Evolutionary conservation across 192 early-diverging fungal species (phyloP), one percentile per base, ranked within the genome.

Genomic region (Coemansia sp.): DNA sequence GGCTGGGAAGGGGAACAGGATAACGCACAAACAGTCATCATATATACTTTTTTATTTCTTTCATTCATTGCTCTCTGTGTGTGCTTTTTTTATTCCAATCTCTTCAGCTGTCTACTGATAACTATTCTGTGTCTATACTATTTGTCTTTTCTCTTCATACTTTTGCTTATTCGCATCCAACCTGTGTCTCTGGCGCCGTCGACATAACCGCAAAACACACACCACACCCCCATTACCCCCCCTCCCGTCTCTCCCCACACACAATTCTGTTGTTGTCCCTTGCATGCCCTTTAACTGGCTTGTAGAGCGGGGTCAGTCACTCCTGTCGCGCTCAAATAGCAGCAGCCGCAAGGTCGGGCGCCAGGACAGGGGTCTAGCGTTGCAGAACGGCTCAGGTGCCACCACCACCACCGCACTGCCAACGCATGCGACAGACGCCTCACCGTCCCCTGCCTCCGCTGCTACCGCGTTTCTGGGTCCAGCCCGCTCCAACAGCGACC

Each of bases 251-350:
- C 45, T 46, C 57, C 34, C 44, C 44, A 46, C 16, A 46, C n/a
- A 36, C 48, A 24, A 9, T 8, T 48, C 57, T 58, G 10, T 48
- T 58, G 24, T 39, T 52, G 64, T 55, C 60, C 62, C 68, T 81
- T 81, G 78, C 69, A 81, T 81, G 79, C 61, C 62, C 23, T 75
- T 70, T 64, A 55, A 44, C 61, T 74, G 78, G 57, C 73, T 76
- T 71, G 66, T 82, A 82, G 79, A 82, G 71, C 74, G 79, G 68
- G 79, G 79, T 63, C 79, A 82, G 53, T 66, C 72, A 64, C 71
- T 82, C 59, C 59, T 82, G 71, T 73, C 79, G 62, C 79, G 79
- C 66, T 68, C 79, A 41, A 70, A 73, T 64, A 76, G 73, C 68
- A 67, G 63, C 73, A 72, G 62, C 67, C 74, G 75, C 71, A 76